Percentiles rank a stretch among this genome's conserved stretches.
phyloP scores from a whole-genome alignment of 202 grass and related monocot species.

The Brachypodium distachyon region DNA sequence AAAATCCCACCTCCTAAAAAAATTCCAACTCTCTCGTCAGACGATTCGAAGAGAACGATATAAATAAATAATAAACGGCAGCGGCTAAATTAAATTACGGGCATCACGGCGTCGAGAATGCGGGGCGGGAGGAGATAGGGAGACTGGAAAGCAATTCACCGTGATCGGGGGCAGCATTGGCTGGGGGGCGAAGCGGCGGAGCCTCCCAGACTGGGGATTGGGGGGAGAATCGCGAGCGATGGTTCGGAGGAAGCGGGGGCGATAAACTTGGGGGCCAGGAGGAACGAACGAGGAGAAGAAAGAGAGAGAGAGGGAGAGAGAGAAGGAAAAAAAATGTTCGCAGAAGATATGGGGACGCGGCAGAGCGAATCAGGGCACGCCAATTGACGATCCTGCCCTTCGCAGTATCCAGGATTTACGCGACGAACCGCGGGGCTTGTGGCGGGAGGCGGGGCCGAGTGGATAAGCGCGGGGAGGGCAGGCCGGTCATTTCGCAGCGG shows the following conservation, averaged over 20 bases:
- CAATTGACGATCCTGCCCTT: background rate
- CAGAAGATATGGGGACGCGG: slow-evolving; percentile 19
- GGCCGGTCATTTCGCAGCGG: background rate
- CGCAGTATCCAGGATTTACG: fast-evolving
- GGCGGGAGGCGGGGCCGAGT: background rate
- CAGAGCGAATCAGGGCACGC: slow-evolving; percentile 1
- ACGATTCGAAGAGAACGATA: background rate
- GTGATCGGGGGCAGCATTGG: background rate
- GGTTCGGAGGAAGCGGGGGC: background rate
- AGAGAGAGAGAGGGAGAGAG: background rate
- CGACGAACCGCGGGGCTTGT: background rate
- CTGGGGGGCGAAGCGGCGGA: background rate
- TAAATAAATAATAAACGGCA: too few relatives aligned
- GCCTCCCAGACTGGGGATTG: background rate
- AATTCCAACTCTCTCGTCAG: background rate
- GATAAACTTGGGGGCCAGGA: slow-evolving; percentile 47
- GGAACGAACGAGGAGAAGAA: background rate
- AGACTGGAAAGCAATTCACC: background rate
- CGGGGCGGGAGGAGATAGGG: background rate
- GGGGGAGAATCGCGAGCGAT: slow-evolving; percentile 30
- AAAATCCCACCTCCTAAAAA: background rate
- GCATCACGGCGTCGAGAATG: background rate
- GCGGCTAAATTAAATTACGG: background rate
- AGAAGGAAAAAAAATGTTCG: background rate
- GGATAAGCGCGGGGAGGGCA: slow-evolving; percentile 27